These are phyloP conservation scores for Xylariaceae sp. DNA, from an alignment of 2,329 filamentous ascomycete species.

Conservation along the genomic window DNA sequence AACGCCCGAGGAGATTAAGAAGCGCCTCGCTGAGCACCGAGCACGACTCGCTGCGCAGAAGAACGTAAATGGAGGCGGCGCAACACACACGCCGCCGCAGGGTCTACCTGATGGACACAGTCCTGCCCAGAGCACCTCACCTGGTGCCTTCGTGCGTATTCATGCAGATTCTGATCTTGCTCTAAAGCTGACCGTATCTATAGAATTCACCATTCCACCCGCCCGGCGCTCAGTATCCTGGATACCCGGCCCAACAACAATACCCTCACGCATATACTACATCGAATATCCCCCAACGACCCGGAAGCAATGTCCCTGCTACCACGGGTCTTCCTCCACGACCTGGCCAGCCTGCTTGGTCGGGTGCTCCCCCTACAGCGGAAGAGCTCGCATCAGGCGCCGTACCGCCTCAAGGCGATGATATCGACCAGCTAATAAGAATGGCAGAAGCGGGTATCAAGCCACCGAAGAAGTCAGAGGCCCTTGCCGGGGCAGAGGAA, in stretches of 20 bases:
- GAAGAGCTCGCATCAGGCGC: conserved; percentile 45
- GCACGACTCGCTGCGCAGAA: conserved; percentile 59
- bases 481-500: conserved; percentile 36
- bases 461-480: conserved; percentile 38
- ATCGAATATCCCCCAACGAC: conserved; percentile 43
- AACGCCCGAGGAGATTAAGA: conserved; percentile 70
- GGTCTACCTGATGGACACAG: conserved; percentile 41
- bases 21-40: conserved; percentile 71
- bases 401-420: conserved; percentile 46
- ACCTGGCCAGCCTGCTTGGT: conserved; percentile 35
- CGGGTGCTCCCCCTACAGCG: conserved; percentile 38
- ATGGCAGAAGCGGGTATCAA: conserved; percentile 59
- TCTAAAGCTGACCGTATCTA: conserved; percentile 5
- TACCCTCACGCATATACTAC: conserved; percentile 37
- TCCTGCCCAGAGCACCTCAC: conserved; percentile 47
- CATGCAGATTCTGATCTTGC: neutral
- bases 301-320: conserved; percentile 37
- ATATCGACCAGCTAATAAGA: conserved; percentile 61
- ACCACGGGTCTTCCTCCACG: conserved; percentile 42
- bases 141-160: conserved; percentile 54
- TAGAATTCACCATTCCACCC: conserved; percentile 41
- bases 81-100: conserved; percentile 45
- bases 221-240: conserved; percentile 36
- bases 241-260: conserved; percentile 38
- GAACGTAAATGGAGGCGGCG: conserved; percentile 50